phyloP scores from a whole-genome alignment of 2,329 filamentous ascomycete species.

The Neofusicoccum cordaticola region DNA sequence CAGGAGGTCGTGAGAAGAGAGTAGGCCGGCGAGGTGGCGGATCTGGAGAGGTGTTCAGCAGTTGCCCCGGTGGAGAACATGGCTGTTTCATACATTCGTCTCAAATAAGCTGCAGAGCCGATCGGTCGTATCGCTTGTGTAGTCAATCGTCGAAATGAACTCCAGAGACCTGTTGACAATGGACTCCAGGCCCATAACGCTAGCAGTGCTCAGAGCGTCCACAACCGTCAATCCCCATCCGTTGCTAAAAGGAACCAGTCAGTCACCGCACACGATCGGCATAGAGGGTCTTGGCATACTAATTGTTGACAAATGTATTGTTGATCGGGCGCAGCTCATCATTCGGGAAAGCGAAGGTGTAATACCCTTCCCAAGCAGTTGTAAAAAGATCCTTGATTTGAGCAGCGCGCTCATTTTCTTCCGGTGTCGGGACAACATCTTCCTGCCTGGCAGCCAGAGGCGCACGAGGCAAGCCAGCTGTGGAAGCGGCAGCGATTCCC shows the following conservation, averaged over 20 bases:
- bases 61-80: neutral
- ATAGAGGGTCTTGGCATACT: slow-evolving; percentile 48
- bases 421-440: neutral
- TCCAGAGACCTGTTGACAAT: slow-evolving; percentile 70
- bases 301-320: slow-evolving; percentile 64
- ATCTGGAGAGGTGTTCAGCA: slow-evolving; percentile 51
- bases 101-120: slow-evolving; percentile 74
- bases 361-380: slow-evolving; percentile 52
- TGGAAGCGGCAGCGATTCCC: neutral
- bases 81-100: slow-evolving; percentile 50
- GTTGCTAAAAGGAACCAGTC: slow-evolving; percentile 53
- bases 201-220: slow-evolving; percentile 75
- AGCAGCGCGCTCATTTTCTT: slow-evolving; percentile 26
- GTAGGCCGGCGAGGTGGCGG: slow-evolving; percentile 75
- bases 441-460: neutral
- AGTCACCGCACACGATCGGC: neutral
- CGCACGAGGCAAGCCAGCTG: neutral
- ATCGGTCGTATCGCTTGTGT: slow-evolving; percentile 51
- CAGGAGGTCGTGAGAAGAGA: slow-evolving; percentile 74
- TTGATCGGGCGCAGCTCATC: slow-evolving; percentile 70
- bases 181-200: slow-evolving; percentile 70
- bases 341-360: slow-evolving; percentile 70
- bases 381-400: slow-evolving; percentile 34
- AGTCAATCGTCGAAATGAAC: slow-evolving; percentile 69
- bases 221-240: slow-evolving; percentile 82